Percentiles rank a stretch among this genome's conserved stretches.
Evolutionary conservation across 2,329 filamentous ascomycete genomes (phyloP).

Genomic region (Cercospora sp.): DNA sequence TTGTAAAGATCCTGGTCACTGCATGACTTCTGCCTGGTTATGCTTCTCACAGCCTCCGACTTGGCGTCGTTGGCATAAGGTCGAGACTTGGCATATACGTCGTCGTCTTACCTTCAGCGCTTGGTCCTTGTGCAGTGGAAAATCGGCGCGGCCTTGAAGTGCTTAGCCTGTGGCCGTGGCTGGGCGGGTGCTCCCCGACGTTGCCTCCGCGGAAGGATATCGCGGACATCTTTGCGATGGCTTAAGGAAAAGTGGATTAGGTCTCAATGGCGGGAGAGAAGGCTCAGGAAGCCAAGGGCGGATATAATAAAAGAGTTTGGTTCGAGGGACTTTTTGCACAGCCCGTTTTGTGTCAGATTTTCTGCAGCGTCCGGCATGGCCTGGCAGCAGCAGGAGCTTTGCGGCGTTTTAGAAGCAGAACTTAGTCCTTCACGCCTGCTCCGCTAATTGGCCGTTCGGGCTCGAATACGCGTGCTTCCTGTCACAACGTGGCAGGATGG

Average conservation of each 20-base stretch:
- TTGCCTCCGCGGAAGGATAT: slow-evolving; percentile 13
- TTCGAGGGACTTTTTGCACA: not conserved
- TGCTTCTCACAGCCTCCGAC: slow-evolving; percentile 2
- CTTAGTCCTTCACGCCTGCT: not conserved
- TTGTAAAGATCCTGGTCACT: not conserved
- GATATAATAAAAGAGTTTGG: not conserved
- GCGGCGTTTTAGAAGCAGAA: not conserved
- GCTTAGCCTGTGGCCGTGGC: slow-evolving; percentile 8
- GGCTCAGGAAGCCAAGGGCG: not conserved
- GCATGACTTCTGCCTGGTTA: not conserved
- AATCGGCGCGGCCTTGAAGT: slow-evolving; percentile 21
- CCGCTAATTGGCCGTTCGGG: not conserved
- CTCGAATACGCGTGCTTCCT: not conserved
- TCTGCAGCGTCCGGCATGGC: not conserved
- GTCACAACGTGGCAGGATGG: slow-evolving; percentile 1
- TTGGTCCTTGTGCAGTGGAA: slow-evolving; percentile 24
- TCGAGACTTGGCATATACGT: slow-evolving; percentile 10
- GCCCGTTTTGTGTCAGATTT: not conserved
- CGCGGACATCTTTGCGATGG: slow-evolving; percentile 3
- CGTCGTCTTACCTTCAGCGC: slow-evolving; percentile 25
- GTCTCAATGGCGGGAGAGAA: not conserved
- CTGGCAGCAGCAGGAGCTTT: not conserved
- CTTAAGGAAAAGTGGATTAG: not conserved
- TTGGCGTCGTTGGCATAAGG: not conserved
- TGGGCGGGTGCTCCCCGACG: slow-evolving; percentile 10